Evolutionary conservation across 805 yeast species (phyloP), one percentile per base, ranked within the genome.

Genomic region (Candida nemodendra): DNA sequence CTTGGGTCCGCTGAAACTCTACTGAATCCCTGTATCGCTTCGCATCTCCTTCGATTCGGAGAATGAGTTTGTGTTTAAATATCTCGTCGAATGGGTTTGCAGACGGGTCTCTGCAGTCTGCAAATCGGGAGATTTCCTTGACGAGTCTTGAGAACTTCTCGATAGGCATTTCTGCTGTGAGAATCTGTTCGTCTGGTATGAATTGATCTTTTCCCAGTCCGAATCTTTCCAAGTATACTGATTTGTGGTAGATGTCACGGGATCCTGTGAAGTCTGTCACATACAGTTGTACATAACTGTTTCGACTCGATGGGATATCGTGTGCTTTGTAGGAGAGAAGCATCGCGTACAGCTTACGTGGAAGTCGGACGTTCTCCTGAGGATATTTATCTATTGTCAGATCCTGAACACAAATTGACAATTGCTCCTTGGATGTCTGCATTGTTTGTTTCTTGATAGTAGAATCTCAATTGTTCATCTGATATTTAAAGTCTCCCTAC

Each of bases 241-340:
- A 30, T 13, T 33, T 31, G 3, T 14, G 11, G 12, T 23, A 27
- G 4, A 47, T 25, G 18, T 36, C 31, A 4, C 19, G 13, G 5
- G 52, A 36, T 3, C 25, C 19, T 4, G 59, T 56, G 35, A 57
- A 49, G 33, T 58, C 63, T 1, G 59, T 53, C 7, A 48, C 47
- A 16, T 34, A 34, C 7, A 45, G 8, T 4, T 29, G 12, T 11
- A 36, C 41, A 41, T 38, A 41, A 5, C 17, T 18, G 12, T 27
- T 30, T 13, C 27, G 15, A 27, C 23, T 22, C 11, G 18, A 41
- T 5, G 22, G 29, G n/a, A 27, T 21, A 7, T 15, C 12, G 11
- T 38, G 47, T 3, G 25, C 14, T 18, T 32, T 16, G 27, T 45
- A 51, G 1, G 53, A 41, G 5, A 51, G 28, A 4, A 51, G 30